Evolutionary conservation across 1,284 basidiomycete species (phyloP).

Genomic region (Chiua sp.): DNA sequence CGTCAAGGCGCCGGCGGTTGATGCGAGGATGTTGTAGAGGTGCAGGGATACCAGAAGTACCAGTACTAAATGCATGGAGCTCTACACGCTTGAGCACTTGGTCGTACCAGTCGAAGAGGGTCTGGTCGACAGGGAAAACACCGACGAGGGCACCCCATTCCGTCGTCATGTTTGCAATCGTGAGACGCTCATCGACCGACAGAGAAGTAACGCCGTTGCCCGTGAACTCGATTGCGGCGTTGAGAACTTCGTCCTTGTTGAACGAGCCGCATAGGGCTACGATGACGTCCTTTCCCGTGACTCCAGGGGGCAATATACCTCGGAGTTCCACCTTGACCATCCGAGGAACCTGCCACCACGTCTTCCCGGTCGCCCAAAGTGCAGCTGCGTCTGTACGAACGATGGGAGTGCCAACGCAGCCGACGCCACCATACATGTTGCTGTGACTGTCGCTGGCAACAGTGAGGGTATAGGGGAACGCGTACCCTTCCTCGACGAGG

Average conservation of each 20-base stretch:
- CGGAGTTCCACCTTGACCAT: conserved; percentile 95
- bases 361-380: conserved; percentile 98
- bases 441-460: conserved; percentile 98
- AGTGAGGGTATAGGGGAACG: conserved; percentile 91
- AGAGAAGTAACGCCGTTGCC: conserved; percentile 90
- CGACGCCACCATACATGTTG: conserved; percentile 99
- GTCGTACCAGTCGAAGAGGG: conserved; percentile 90
- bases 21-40: conserved; percentile 89
- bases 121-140: conserved; percentile 92
- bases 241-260: conserved; percentile 97
- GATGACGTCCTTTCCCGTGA: conserved; percentile 98
- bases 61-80: conserved; percentile 75
- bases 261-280: conserved; percentile 97
- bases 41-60: conserved; percentile 56
- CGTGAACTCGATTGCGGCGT: conserved; percentile 97
- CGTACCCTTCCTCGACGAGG: conserved; percentile 95
- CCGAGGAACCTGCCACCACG: conserved; percentile 99
- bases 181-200: conserved; percentile 90
- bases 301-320: conserved; percentile 84
- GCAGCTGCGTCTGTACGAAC: conserved; percentile 94
- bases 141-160: conserved; percentile 99
- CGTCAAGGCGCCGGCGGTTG: conserved; percentile 75
- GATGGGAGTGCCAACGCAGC: conserved; percentile 96
- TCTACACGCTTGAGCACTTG: conserved; percentile 79
- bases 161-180: conserved; percentile 98